Base-by-base conservation (phyloP, 75 land plant species). In the Larix kaempferi region DNA sequence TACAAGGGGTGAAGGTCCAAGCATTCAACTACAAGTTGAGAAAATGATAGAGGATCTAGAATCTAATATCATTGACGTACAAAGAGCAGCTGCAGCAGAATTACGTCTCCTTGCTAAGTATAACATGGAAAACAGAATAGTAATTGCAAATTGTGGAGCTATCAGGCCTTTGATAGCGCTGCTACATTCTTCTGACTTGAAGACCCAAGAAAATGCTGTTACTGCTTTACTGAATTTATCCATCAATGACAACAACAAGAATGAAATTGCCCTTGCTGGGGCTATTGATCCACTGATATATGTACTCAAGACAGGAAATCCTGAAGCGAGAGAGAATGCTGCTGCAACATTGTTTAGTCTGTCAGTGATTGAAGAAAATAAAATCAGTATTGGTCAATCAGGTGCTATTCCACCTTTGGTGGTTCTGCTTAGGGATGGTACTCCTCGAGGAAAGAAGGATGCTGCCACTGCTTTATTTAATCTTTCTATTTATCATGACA, bases 131-230 rank as follows among this genome's bases (percentile, higher is more conserved):
- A 86, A 86, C 76, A 78, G 88, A 15, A 62, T 78, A 7, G 22
- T 76, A 23, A 80, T 88, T 58, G 85, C 83, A 16, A 59, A 76
- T 12, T 80, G 67, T 55, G 89, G 86, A 25, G 89, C 86, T 7
- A 87, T 87, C 62, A 60, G 37, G 29, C 83, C 80, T 8, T 84
- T 91, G 57, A 77, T 91, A 55, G 79, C 80, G 2, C 73, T 88
- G 33, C 62, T 91, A n/a, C 83, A 82, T 66, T 91, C 90, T 14
- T 59, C 62, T 21, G 88, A 83, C 26, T 58, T 80, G 78, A 78
- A 78, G n/a, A 88, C 88, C 52, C 95, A 91, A 77, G 95, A 91
- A 74, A 89, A 93, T 88, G 88, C 91, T n/a, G 93, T 91, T 12
- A 89, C 95, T 33, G 94, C 95, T 0, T 80, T 93, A 41, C 65